Conservation (phyloP, 139 green algal genomes). For the Coccomyxa sp. region DNA sequence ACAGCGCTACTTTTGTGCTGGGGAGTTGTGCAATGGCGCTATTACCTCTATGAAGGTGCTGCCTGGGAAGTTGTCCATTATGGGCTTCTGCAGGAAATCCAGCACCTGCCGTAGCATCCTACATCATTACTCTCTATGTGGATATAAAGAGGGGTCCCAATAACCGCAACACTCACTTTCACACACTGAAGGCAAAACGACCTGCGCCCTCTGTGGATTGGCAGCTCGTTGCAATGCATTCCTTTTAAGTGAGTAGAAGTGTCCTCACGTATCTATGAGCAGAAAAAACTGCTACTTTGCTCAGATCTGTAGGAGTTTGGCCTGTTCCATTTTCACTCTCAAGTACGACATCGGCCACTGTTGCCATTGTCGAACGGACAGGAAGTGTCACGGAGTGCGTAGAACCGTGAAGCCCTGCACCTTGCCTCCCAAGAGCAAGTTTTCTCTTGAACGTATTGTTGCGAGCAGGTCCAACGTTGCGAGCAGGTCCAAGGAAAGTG, state of each 20-base stretch:
- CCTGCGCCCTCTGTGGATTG: not conserved
- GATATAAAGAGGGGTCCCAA: not conserved
- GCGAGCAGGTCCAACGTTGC: no score
- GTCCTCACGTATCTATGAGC: not conserved
- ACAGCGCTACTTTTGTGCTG: not conserved
- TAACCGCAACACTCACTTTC: not conserved
- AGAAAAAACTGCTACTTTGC: not conserved
- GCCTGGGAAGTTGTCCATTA: slow-evolving; percentile 15
- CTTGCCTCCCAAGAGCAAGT: no score
- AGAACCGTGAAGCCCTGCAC: no score
- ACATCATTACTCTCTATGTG: not conserved
- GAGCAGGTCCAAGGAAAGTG: no score
- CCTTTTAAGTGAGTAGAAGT: not conserved
- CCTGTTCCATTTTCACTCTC: no score
- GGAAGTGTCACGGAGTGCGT: no score
- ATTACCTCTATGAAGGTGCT: slow-evolving; percentile 25
- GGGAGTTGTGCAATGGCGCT: not conserved
- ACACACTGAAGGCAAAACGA: not conserved
- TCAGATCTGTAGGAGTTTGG: no score
- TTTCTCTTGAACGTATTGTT: no score
- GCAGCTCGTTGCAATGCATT: not conserved
- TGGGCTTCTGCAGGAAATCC: slow-evolving; percentile 17
- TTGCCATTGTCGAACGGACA: no score
- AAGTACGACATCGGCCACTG: no score
- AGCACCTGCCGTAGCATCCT: slow-evolving; percentile 20